These are phyloP conservation scores for Colletotrichum simmondsii DNA, from an alignment of 2,329 filamentous ascomycete genomes.

Conservation along the genomic window DNA sequence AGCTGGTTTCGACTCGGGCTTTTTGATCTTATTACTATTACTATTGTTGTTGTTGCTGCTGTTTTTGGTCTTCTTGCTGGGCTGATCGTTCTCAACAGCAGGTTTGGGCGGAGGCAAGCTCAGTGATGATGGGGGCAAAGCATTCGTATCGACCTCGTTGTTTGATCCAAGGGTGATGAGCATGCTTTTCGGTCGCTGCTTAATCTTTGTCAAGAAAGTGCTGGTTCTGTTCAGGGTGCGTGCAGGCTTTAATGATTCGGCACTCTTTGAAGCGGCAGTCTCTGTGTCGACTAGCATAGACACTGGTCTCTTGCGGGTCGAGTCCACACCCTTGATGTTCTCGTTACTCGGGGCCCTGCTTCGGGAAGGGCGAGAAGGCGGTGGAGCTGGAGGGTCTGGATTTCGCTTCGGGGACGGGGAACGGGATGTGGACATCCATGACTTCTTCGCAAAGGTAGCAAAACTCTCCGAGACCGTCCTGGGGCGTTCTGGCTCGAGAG, in stretches of 20 bases:
- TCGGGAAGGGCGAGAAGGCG: conserved; percentile 35
- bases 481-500: conserved; percentile 46
- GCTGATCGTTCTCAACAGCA: conserved; percentile 9
- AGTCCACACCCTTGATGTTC: conserved; percentile 41
- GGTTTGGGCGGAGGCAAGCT: conserved; percentile 55
- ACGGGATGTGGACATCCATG: conserved; percentile 62
- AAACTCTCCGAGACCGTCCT: conserved; percentile 58
- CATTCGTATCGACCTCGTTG: conserved; percentile 51
- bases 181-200: conserved; percentile 56
- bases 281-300: conserved; percentile 39
- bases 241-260: conserved; percentile 49
- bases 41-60: not conserved
- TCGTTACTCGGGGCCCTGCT: conserved; percentile 24
- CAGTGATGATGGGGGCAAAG: conserved; percentile 57
- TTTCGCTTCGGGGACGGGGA: conserved; percentile 57
- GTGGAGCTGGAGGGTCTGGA: conserved; percentile 37
- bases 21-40: not conserved
- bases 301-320: conserved; percentile 44
- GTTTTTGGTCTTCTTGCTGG: conserved; percentile 2
- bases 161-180: conserved; percentile 51
- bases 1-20: conserved; percentile 42
- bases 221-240: conserved; percentile 56
- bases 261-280: conserved; percentile 43
- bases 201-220: conserved; percentile 63
- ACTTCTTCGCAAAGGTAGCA: conserved; percentile 60